Conservation (phyloP, 2,329 filamentous ascomycete genomes). For the Cladosporium sp. region DNA sequence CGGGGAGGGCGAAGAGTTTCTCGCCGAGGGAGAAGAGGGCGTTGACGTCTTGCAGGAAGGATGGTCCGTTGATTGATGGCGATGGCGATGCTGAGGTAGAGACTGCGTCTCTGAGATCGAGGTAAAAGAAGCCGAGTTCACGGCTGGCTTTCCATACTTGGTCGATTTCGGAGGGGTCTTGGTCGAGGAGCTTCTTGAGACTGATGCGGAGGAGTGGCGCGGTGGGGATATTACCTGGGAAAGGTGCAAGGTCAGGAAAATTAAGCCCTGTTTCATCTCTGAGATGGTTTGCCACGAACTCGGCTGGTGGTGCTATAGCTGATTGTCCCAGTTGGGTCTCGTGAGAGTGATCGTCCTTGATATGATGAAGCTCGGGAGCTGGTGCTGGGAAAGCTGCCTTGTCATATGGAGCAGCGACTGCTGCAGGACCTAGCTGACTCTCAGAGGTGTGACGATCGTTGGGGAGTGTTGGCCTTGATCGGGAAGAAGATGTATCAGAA, state of each 20-base stretch:
- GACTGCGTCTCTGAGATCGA: constrained; percentile 44
- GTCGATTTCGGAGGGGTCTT: constrained; percentile 37
- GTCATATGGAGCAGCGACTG: constrained; percentile 5
- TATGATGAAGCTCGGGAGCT: not conserved
- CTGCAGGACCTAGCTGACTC: constrained; percentile 12
- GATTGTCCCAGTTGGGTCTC: constrained; percentile 4
- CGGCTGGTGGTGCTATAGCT: constrained; percentile 11
- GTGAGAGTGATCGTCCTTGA: not conserved
- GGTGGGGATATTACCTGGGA: constrained; percentile 41
- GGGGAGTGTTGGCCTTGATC: not conserved
- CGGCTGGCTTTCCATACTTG: constrained; percentile 42
- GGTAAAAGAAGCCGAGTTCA: constrained; percentile 59
- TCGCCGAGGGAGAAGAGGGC: constrained; percentile 49
- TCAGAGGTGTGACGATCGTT: constrained; percentile 2
- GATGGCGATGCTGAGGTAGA: not conserved
- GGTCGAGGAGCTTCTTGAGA: constrained; percentile 36
- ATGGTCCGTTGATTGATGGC: constrained; percentile 36
- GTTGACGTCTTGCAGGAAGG: constrained; percentile 47
- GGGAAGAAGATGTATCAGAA: not conserved
- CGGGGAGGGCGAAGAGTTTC: constrained; percentile 49
- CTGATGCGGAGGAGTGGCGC: constrained; percentile 44
- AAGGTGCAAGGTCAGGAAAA: constrained; percentile 39
- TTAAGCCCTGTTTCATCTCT: constrained; percentile 15
- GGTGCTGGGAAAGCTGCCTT: constrained; percentile 3
- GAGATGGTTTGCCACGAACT: not conserved